These are phyloP conservation scores for Barbarea vulgaris DNA, from an alignment of 345 rosid species.

Conservation along the genomic window DNA sequence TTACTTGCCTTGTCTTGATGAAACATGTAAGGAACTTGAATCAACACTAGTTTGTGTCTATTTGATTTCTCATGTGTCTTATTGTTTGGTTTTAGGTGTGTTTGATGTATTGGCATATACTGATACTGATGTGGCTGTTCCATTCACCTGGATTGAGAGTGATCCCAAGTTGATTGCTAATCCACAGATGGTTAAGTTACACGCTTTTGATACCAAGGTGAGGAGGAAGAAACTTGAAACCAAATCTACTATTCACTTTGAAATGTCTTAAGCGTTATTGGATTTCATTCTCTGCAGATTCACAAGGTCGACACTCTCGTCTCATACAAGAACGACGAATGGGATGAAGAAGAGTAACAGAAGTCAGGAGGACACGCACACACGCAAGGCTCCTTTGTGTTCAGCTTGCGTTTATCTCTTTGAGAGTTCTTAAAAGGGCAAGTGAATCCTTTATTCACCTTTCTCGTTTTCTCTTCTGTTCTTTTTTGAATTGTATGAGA, in stretches of 20 bases:
- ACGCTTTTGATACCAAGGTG: constrained; percentile 94
- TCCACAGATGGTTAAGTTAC: constrained; percentile 99
- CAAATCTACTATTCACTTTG: not conserved
- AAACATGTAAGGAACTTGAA: constrained; percentile 56
- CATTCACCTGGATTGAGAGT: constrained; percentile 95
- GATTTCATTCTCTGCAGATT: constrained; percentile 52
- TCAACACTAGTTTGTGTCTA: not conserved
- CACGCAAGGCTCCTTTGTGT: not conserved
- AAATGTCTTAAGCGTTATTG: not conserved
- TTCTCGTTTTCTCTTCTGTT: constrained; percentile 1
- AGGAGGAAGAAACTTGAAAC: not conserved
- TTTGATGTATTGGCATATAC: constrained; percentile 96
- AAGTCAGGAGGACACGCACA: not conserved
- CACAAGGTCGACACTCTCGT: constrained; percentile 97
- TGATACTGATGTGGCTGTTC: constrained; percentile 84
- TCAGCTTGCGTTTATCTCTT: not conserved
- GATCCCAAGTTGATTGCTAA: constrained; percentile 93
- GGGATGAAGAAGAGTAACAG: constrained; percentile 70
- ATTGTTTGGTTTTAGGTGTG: constrained; percentile 56
- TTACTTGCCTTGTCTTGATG: constrained; percentile 96
- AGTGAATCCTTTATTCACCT: constrained; percentile 72
- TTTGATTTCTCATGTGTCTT: not conserved
- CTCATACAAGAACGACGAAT: constrained; percentile 92
- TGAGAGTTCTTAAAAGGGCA: constrained; percentile 1
- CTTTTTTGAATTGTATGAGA: constrained; percentile 22